Conservation (phyloP, 306 rosid genomes). For the Medicago arabica region DNA sequence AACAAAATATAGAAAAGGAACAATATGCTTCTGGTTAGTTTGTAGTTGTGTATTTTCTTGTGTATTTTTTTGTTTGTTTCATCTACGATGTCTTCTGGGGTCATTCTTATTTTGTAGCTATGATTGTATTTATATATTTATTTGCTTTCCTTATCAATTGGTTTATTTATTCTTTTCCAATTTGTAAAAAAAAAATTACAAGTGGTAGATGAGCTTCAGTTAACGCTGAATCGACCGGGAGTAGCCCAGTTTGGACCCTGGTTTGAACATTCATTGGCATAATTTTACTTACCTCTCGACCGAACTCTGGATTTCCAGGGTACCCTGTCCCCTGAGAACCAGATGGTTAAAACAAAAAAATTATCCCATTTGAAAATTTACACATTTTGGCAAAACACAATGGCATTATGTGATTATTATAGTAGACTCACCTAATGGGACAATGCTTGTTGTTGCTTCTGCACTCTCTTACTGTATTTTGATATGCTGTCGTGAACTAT, state of each 20-base stretch:
- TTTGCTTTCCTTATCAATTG: too few species aligned
- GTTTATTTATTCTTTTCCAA: too few species aligned
- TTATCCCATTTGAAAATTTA: not conserved
- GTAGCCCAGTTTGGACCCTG: not conserved
- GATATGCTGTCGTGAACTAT: slow-evolving; percentile 8
- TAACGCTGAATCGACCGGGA: too few species aligned
- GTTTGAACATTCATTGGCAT: not conserved
- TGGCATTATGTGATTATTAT: not conserved
- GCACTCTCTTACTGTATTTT: slow-evolving; percentile 15
- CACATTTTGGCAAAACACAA: not conserved
- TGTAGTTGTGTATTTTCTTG: not conserved
- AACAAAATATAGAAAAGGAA: slow-evolving; percentile 16
- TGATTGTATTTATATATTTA: too few species aligned
- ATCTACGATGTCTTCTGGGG: too few species aligned
- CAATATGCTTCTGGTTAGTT: slow-evolving; percentile 2
- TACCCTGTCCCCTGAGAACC: not conserved
- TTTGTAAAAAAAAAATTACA: too few species aligned
- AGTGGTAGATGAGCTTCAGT: too few species aligned
- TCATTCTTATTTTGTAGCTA: too few species aligned
- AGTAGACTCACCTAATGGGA: not conserved
- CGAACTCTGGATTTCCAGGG: too few species aligned
- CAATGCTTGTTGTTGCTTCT: not conserved
- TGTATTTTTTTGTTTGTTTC: too few species aligned
- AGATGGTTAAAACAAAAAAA: not conserved
- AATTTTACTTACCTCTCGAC: too few species aligned